A percentile compares a stretch with the other conserved stretches of the same genome.
Evolutionary conservation across 1,284 basidiomycete species (phyloP).

Genomic region (Marasmius oreades): DNA sequence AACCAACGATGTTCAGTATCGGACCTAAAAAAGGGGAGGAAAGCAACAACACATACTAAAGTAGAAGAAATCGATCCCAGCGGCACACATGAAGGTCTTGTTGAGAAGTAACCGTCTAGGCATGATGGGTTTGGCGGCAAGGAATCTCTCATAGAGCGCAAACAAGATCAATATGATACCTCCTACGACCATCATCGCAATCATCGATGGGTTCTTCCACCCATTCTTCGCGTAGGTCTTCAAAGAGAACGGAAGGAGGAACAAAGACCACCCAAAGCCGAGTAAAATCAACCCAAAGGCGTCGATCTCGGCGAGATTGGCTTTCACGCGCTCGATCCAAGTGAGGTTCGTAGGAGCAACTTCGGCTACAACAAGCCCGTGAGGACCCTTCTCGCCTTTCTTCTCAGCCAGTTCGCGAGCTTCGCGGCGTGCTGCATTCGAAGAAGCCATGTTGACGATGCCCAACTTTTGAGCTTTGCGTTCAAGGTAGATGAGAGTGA

Average conservation of each 20-base stretch:
- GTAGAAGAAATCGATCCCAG: conserved; percentile 17
- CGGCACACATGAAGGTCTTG: conserved; percentile 16
- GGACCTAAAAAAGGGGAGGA: not conserved
- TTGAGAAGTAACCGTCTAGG: conserved; percentile 16
- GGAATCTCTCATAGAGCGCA: conserved; percentile 12
- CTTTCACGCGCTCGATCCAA: conserved; percentile 2
- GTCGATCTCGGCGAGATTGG: conserved; percentile 11
- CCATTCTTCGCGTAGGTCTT: conserved; percentile 12
- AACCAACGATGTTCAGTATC: not conserved
- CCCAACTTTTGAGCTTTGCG: conserved; percentile 12
- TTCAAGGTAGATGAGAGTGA: conserved; percentile 13
- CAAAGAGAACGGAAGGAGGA: conserved; percentile 16
- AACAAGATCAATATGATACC: conserved; percentile 13
- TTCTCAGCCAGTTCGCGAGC: conserved; percentile 10
- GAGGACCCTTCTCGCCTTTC: conserved; percentile 11
- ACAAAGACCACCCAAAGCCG: conserved; percentile 11
- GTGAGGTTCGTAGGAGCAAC: not conserved
- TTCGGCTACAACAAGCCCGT: conserved; percentile 5
- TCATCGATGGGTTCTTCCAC: conserved; percentile 15
- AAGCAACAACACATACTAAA: conserved; percentile 5
- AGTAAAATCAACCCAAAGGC: conserved; percentile 13
- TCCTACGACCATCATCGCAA: conserved; percentile 17
- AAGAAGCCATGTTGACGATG: conserved; percentile 17
- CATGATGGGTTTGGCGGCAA: conserved; percentile 8
- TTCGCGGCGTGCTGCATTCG: conserved; percentile 12